These are phyloP conservation scores for Talaromyces atroroseus DNA, from an alignment of 2,329 filamentous ascomycete genomes.

Conservation along the genomic window DNA sequence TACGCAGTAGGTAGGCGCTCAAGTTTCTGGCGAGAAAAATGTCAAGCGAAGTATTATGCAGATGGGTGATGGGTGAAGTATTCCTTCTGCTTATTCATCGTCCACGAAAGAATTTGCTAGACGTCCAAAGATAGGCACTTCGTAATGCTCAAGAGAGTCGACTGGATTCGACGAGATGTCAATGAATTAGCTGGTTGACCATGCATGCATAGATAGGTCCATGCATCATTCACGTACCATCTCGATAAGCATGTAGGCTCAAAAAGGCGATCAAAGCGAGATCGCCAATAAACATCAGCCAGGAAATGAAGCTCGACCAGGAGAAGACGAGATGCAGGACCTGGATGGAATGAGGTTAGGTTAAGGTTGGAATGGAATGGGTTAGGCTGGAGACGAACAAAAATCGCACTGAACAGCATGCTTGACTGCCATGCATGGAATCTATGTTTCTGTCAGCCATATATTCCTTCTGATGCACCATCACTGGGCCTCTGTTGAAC, in stretches of 20 bases:
- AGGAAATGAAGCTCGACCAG: constrained; percentile 78
- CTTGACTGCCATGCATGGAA: constrained; percentile 97
- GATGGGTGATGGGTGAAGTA: neutral
- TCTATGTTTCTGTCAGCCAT: constrained; percentile 39
- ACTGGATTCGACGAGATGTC: constrained; percentile 35
- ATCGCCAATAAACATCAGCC: constrained; percentile 74
- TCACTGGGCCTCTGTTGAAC: too few relatives aligned
- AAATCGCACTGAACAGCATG: constrained; percentile 68
- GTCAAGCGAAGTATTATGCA: neutral
- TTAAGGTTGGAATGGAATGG: neutral
- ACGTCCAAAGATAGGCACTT: constrained; percentile 79
- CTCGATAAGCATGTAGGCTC: constrained; percentile 72
- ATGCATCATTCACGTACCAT: constrained; percentile 52
- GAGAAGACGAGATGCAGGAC: constrained; percentile 79
- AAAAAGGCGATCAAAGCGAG: constrained; percentile 70
- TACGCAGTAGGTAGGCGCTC: neutral
- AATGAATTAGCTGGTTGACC: neutral
- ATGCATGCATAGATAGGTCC: neutral
- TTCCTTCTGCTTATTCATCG: constrained; percentile 56
- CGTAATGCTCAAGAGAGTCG: constrained; percentile 63
- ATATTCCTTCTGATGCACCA: too few relatives aligned
- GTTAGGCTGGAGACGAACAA: constrained; percentile 37
- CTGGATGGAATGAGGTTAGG: constrained; percentile 35
- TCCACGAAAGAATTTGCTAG: constrained; percentile 87
- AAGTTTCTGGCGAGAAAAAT: neutral